Percentiles rank a stretch among this genome's conserved stretches.
Evolutionary conservation across 768 basidiomycete genomes (phyloP).

Genomic region (Rhizopogon sp.): DNA sequence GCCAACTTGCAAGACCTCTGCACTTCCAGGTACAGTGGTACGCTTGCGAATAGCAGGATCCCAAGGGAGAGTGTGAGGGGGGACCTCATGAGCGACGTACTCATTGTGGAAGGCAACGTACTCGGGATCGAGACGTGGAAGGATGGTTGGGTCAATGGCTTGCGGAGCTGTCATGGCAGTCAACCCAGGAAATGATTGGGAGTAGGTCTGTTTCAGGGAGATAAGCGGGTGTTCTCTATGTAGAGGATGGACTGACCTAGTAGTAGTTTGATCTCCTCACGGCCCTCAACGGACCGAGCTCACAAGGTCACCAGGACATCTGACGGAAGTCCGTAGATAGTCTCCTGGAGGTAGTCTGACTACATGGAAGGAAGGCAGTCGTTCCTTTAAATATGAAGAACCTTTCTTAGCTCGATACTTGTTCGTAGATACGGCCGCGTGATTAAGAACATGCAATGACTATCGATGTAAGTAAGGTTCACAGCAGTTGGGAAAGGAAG

Average conservation of each 20-base stretch:
- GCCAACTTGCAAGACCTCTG: conserved; percentile 52
- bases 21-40: conserved; percentile 51
- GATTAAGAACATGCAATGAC: neutral
- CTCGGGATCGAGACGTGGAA: conserved; percentile 57
- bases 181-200: too few relatives aligned
- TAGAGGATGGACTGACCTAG: neutral
- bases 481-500: too few relatives aligned
- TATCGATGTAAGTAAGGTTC: neutral
- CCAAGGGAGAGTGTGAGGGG: conserved; percentile 60
- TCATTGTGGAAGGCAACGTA: conserved; percentile 60
- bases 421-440: neutral
- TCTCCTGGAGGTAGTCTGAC: too few relatives aligned
- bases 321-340: conserved; percentile 1
- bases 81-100: conserved; percentile 38
- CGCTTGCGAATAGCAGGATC: conserved; percentile 48
- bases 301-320: conserved; percentile 2
- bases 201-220: neutral
- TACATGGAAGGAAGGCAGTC: too few relatives aligned
- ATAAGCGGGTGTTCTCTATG: neutral
- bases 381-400: neutral
- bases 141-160: conserved; percentile 60
- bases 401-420: neutral
- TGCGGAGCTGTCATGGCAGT: conserved; percentile 26
- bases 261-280: neutral
- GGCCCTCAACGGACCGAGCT: conserved; percentile 1